Evolutionary conservation across 768 basidiomycete species (phyloP).

Genomic region (Suillus weaverae): DNA sequence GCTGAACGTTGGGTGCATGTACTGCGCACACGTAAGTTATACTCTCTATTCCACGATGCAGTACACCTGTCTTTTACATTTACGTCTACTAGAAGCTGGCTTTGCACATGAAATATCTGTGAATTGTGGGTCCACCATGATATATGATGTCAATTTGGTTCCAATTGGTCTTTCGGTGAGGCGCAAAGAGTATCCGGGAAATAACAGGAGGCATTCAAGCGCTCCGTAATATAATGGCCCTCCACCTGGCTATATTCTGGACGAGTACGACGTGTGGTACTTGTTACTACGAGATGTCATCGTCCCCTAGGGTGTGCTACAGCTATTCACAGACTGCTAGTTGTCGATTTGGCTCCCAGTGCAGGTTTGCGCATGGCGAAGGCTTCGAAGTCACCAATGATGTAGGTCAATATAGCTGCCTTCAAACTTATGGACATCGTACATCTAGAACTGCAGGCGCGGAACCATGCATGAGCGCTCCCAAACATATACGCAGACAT

Average conservation of each 20-base stretch:
- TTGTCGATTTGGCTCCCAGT: slow-evolving; percentile 1
- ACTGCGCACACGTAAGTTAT: neutral
- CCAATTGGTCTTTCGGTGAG: neutral
- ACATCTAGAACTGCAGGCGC: neutral
- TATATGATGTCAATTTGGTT: neutral
- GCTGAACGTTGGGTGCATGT: neutral
- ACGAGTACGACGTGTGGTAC: neutral
- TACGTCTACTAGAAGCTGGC: neutral
- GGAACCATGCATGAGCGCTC: neutral
- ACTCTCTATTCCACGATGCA: neutral
- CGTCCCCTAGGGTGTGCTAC: neutral
- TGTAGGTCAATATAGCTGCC: neutral
- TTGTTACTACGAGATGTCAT: neutral
- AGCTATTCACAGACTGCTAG: neutral
- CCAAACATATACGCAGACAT: neutral
- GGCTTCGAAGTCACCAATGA: neutral
- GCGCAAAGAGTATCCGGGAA: neutral
- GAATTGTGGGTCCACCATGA: neutral
- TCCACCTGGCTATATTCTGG: neutral
- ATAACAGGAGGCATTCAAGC: neutral
- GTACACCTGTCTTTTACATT: neutral
- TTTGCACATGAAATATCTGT: neutral
- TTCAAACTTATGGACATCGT: neutral
- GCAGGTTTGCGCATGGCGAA: slow-evolving; percentile 1
- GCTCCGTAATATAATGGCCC: neutral